Evolutionary conservation across 2,329 filamentous ascomycete genomes (phyloP).

Genomic region (Ophiobolus disseminans): DNA sequence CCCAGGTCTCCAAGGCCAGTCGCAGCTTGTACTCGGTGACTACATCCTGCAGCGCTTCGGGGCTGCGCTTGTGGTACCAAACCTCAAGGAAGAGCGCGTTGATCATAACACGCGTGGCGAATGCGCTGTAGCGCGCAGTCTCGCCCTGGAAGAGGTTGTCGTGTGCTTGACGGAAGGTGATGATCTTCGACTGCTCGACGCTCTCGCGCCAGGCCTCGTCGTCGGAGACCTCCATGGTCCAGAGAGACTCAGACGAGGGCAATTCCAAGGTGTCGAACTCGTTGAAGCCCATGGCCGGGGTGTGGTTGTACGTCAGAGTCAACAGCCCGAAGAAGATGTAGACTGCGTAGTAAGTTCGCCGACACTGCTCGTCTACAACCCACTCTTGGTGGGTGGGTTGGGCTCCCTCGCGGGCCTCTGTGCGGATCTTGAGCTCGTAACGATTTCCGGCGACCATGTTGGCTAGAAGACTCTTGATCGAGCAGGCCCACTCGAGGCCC

Average conservation of each 20-base stretch:
- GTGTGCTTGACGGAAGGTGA: conserved; percentile 92
- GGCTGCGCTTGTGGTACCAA: conserved; percentile 98
- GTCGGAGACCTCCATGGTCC: conserved; percentile 83
- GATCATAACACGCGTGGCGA: conserved; percentile 97
- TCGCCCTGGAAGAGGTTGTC: conserved; percentile 96
- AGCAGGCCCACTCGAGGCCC: conserved; percentile 97
- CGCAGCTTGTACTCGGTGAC: conserved; percentile 98
- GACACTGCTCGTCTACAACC: conserved; percentile 96
- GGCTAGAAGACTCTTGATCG: conserved; percentile 95
- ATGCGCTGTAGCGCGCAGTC: conserved; percentile 88
- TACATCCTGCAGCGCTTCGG: conserved; percentile 95
- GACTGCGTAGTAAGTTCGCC: conserved; percentile 96
- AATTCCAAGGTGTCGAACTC: conserved; percentile 94
- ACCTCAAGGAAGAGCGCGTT: conserved; percentile 98
- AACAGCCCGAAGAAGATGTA: conserved; percentile 98
- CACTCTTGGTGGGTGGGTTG: conserved; percentile 84
- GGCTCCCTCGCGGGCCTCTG: conserved; percentile 80
- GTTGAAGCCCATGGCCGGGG: conserved; percentile 96
- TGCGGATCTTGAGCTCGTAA: conserved; percentile 92
- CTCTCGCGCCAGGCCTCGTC: conserved; percentile 85
- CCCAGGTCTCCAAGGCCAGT: conserved; percentile 96
- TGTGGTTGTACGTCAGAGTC: conserved; percentile 97
- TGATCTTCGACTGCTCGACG: conserved; percentile 71
- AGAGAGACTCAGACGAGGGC: conserved; percentile 90
- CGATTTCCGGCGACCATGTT: conserved; percentile 99